Evolutionary conservation across 2,329 filamentous ascomycete species (phyloP), one percentile per base, ranked within the genome.

Genomic region (Seiridium unicorne): DNA sequence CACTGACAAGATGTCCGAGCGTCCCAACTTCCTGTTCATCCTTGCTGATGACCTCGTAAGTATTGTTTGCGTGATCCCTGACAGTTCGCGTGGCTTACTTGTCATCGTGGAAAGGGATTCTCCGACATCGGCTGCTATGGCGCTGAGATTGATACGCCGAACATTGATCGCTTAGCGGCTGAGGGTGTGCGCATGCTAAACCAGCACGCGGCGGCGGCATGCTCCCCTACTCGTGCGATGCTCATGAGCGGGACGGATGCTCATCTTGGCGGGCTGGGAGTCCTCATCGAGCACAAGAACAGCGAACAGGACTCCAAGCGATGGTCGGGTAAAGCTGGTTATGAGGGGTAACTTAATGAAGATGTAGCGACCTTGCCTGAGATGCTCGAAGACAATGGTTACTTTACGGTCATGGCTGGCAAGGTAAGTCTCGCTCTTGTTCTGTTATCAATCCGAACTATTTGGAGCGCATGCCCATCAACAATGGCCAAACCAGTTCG

Each of bases 171-270:
- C 35, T 69, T 84, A 3, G 80, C 80, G 5, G 70, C 76, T 51
- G 72, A 79, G 51, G 80, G 83, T 32, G 68, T 87, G 35, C 80
- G 83, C 3, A 83, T 86, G 65, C 85, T 83, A 0, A 81, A 84
- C 61, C 86, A 86, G 68, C 84, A 87, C 65, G 81, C 84, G 1
- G 84, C 84, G 0, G 81, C 84, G 31, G 82, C 84, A 61, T 87
- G 84, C 70, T 86, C 83, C 60, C 84, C 84, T 26, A 84, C 82
- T 4, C 76, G 84, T 57, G 80, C 83, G 51, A 87, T 87, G 84
- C 79, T 87, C 58, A 36, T 54, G 51, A 36, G n/a, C 36, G 51
- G 51, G 3, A 85, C 83, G 3, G 81, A 84, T 63, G 78, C 83
- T 62, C 81, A 79, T 65, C 79, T 79, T 55, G 76, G 76, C 26